Evolutionary conservation across 2,329 filamentous ascomycete genomes (phyloP), one percentile per base, ranked within the genome.

Genomic region (Pseudogymnoascus destructans): DNA sequence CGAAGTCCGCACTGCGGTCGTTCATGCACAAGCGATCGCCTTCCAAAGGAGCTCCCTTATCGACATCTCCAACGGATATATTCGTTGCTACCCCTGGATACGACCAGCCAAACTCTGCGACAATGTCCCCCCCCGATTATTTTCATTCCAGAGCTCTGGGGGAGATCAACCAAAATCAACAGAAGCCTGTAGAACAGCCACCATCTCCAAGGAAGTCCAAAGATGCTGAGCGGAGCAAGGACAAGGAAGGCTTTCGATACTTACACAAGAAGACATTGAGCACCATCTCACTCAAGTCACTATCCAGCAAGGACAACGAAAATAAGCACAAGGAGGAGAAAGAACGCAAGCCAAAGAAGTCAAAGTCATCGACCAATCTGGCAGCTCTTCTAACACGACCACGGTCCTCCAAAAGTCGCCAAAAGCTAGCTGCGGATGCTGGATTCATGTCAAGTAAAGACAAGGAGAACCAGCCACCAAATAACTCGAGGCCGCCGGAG

Each of bases 281-380:
- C 61, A 71, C 68, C 52, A 70, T 77, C 19, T 74, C 75, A 3
- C 67, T 80, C 59, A 77, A 75, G 63, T 70, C 73, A 2, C 66
- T 73, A 19, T 65, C 67, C 21, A 64, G 65, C 38, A 74, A 70
- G 62, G 75, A 75, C 57, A 68, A 67, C 58, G 59, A 59, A 35
- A 57, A 67, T 60, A 75, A 71, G 57, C 63, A 66, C 21, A 70
- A 72, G 59, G 75, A 75, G 63, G 66, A 69, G 30, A 77, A 79
- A 57, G 64, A 72, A 9, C 77, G 76, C 59, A 87, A 86, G 67
- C 81, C 82, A 23, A 86, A 85, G 67, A 95, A 92, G 74, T 80
- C 80, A 35, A 95, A 92, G 71, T 95, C 91, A 0, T 80, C 87
- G 3, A 87, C 87, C 30, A 95, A 90, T 68, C 77, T 97, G n/a